Percentiles rank a stretch among this genome's conserved stretches.
Evolutionary conservation across 345 rosid species (phyloP).

Genomic region (Pistacia integerrima): DNA sequence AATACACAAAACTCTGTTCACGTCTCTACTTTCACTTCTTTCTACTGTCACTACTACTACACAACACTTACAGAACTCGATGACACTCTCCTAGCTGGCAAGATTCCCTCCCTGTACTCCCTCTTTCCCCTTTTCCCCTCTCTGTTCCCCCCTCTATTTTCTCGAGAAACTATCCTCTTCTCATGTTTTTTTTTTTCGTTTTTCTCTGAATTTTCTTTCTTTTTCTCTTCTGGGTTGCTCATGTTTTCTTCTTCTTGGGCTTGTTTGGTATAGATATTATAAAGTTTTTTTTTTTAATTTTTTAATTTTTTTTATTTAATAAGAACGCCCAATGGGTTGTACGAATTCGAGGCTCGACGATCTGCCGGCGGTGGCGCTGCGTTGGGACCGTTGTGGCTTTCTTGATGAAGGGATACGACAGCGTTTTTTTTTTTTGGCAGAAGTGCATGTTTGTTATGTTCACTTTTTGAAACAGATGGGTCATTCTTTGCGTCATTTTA

Average conservation of each 20-base stretch:
- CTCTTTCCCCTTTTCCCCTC: not conserved
- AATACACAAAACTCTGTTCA: not conserved
- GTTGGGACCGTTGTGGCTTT: constrained; percentile 75
- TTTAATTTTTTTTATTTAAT: constrained; percentile 17
- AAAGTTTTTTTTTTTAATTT: too few relatives aligned
- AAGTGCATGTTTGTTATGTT: constrained; percentile 67
- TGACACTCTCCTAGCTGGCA: constrained; percentile 76
- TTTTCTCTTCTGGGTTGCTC: not conserved
- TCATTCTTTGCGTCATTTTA: constrained; percentile 51
- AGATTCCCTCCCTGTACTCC: constrained; percentile 52
- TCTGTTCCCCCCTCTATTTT: not conserved
- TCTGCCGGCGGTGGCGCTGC: constrained; percentile 89
- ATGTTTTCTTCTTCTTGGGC: too few relatives aligned
- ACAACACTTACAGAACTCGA: constrained; percentile 30
- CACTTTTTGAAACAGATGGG: constrained; percentile 56
- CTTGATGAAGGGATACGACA: constrained; percentile 70
- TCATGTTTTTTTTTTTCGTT: not conserved
- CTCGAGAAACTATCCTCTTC: constrained; percentile 25
- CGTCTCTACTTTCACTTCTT: constrained; percentile 3
- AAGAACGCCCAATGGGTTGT: constrained; percentile 66
- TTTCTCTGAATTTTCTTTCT: not conserved
- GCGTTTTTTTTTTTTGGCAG: constrained; percentile 73
- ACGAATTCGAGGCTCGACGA: constrained; percentile 86
- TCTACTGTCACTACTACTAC: constrained; percentile 19
- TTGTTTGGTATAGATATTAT: too few relatives aligned